Conservation (phyloP, 306 rosid species). For the Prunus salicina region DNA sequence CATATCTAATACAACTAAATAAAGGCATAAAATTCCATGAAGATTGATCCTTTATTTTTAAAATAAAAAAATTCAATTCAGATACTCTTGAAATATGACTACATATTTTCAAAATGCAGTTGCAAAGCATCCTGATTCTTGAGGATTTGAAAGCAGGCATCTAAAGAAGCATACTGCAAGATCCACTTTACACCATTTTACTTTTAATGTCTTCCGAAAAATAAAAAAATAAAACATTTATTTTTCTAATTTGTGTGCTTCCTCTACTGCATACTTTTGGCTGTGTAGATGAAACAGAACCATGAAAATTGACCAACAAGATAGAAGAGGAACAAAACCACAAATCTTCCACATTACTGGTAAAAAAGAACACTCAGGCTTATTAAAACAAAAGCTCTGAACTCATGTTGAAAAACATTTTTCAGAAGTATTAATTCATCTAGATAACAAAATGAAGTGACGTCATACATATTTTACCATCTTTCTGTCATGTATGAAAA, state of each 20-base stretch:
- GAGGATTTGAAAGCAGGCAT: neutral
- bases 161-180: neutral
- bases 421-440: neutral
- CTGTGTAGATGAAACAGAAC: neutral
- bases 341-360: neutral
- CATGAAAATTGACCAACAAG: neutral
- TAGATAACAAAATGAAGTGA: neutral
- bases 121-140: neutral
- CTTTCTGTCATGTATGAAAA: conserved; percentile 13
- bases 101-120: neutral
- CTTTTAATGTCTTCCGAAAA: neutral
- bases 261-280: neutral
- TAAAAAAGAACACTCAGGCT: neutral
- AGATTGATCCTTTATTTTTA: conserved; percentile 3
- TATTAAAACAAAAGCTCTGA: neutral
- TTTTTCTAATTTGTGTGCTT: neutral
- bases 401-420: neutral
- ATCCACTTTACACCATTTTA: neutral
- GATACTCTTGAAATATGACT: conserved; percentile 2
- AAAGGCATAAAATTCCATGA: conserved; percentile 1
- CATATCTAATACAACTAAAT: neutral
- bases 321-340: neutral
- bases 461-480: conserved; percentile 5
- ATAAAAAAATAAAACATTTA: no score
- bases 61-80: conserved; percentile 11